Evolutionary conservation across 116 monocot genomes (phyloP).

Genomic region (Zostera marina): DNA sequence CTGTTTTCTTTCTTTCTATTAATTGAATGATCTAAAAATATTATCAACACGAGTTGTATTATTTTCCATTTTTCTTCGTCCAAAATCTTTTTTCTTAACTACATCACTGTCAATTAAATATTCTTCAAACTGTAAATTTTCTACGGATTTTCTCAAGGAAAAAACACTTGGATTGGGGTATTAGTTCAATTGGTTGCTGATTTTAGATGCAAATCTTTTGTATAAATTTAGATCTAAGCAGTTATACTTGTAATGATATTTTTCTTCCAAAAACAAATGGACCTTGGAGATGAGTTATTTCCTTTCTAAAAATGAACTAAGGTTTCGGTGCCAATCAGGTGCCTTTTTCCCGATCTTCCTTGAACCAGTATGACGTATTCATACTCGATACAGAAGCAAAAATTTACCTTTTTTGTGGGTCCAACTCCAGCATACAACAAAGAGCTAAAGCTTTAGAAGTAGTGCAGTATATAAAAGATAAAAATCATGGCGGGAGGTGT

Average conservation of each 20-base stretch:
- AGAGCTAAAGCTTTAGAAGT: conserved; percentile 58
- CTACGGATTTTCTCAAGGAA: neutral
- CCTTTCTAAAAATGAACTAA: neutral
- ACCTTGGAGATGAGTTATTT: too few species aligned
- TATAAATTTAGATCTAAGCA: neutral
- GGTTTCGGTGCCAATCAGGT: conserved; percentile 22
- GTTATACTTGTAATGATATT: neutral
- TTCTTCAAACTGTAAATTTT: neutral
- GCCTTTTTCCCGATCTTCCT: conserved; percentile 40
- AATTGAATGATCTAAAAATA: too few species aligned
- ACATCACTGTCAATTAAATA: neutral
- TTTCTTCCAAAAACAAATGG: neutral
- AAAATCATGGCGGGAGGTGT: conserved; percentile 31
- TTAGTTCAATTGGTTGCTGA: neutral
- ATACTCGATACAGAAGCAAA: conserved; percentile 40
- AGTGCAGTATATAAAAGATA: conserved; percentile 44
- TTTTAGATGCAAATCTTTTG: neutral
- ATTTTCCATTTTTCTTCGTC: neutral
- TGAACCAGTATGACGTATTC: conserved; percentile 46
- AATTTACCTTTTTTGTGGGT: conserved; percentile 47
- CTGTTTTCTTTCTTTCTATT: too few species aligned
- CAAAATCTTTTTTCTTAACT: neutral
- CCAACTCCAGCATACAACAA: conserved; percentile 38
- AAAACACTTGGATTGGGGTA: neutral
- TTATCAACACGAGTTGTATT: too few species aligned